Base-by-base conservation (phyloP, 2,329 filamentous ascomycete species). In the Beauveria rudraprayagi region DNA sequence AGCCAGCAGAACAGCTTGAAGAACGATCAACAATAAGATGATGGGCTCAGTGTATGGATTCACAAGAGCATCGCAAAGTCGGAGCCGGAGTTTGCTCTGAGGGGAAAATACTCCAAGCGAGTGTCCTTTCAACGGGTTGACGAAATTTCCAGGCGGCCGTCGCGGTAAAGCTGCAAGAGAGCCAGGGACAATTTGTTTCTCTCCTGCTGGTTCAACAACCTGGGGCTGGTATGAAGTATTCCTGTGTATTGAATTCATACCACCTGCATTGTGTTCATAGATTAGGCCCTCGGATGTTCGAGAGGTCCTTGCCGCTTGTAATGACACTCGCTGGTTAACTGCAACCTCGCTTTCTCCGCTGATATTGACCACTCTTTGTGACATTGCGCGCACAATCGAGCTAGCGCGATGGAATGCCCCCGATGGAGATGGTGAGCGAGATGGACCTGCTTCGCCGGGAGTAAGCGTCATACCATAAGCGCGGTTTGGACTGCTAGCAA, bases 321-420 rank as follows among this genome's bases (percentile, higher is more conserved):
- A 80, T 47, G 84, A 81, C 26, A 86, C 80, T 56, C 84, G 86
- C 64, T 89, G 86, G 71, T 96, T 91, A 17, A 92, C 80, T 22
- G 90, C 60, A 17, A 55, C 77, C 67, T 97, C 91, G 5, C 88
- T 88, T 69, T 97, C 94, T 70, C 96, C 96, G 75, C 92, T 96
- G 68, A 99, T 84, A 70, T 97, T 97, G 70, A 99, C 94, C 61
- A 99, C 92, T 78, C 94, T 91, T 76, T 97, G 92, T 37, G 95
- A 97, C 86, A 99, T 96, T 64, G 85, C 85, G 65, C 89, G 84
- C 74, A 92, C 84, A 67, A 92, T 90, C 9, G 89, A 90, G 50
- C 89, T 84, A 63, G 89, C 89, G 66, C 85, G 81, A 26, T 82
- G 83, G 57, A 92, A 73, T 19, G 89, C 87, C 28, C 83, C 83